These are phyloP conservation scores for Rugonectria rugulosa DNA, from an alignment of 2,329 filamentous ascomycete genomes.

Conservation along the genomic window DNA sequence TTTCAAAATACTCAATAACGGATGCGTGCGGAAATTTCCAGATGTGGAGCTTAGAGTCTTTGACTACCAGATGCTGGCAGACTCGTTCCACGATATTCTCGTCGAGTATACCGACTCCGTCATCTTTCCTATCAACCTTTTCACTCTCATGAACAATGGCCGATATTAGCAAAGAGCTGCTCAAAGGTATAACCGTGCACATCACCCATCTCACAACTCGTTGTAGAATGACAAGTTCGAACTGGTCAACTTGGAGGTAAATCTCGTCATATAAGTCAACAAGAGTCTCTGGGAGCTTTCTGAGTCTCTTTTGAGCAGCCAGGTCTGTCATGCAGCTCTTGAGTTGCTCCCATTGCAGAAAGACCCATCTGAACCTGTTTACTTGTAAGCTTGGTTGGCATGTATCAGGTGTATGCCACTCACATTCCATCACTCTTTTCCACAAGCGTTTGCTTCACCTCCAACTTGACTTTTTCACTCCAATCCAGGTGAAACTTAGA, in stretches of 20 bases:
- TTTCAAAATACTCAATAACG: slow-evolving; percentile 8
- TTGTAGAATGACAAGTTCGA: neutral
- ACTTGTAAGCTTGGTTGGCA: neutral
- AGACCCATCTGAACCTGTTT: slow-evolving; percentile 8
- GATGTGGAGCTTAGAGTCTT: neutral
- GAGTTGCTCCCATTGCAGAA: slow-evolving; percentile 8
- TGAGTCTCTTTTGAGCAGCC: neutral
- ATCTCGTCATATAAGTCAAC: slow-evolving; percentile 3
- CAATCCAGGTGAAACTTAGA: neutral
- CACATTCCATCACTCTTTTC: slow-evolving; percentile 1
- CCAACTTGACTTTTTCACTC: neutral
- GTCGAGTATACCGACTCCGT: neutral
- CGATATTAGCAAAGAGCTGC: neutral
- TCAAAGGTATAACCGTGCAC: neutral
- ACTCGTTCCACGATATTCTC: neutral
- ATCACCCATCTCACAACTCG: slow-evolving; percentile 11
- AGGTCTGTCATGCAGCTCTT: neutral
- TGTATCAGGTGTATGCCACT: neutral
- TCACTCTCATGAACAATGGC: neutral
- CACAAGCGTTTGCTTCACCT: neutral
- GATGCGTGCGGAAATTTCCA: slow-evolving; percentile 16
- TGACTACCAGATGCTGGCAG: slow-evolving; percentile 5
- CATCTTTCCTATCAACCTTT: neutral
- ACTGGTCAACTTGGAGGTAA: neutral
- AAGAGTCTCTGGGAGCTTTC: neutral